Evolutionary conservation across 164 flowering plant species (phyloP).

Genomic region (Vitis vinifera): DNA sequence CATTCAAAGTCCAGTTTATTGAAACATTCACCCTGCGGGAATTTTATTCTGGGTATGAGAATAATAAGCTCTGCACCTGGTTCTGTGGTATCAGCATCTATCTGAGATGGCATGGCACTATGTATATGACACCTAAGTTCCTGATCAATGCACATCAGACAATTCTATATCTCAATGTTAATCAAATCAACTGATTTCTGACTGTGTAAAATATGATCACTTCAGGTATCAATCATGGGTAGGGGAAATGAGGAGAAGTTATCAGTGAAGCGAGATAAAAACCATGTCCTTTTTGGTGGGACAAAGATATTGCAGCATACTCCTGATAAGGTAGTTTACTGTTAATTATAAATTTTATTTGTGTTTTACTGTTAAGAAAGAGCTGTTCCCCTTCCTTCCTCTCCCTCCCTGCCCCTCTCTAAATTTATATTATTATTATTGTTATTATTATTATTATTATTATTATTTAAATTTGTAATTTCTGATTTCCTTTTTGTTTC

Average conservation of each 20-base stretch:
- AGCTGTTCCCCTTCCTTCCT: not conserved
- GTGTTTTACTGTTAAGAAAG: not conserved
- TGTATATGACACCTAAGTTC: not conserved
- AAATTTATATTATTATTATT: conserved; percentile 7
- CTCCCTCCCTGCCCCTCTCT: not conserved
- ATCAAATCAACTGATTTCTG: not conserved
- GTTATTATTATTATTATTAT: not conserved
- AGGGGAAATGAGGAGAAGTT: conserved; percentile 70
- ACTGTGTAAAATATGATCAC: not conserved
- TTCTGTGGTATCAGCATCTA: not conserved
- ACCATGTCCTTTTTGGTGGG: conserved; percentile 94
- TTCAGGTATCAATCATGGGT: conserved; percentile 75
- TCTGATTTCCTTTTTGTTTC: no score
- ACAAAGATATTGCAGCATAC: conserved; percentile 96
- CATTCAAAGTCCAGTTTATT: no score
- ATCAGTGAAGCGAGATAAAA: conserved; percentile 78
- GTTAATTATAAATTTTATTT: not conserved
- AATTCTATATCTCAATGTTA: not conserved
- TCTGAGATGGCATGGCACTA: not conserved
- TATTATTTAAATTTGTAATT: no score
- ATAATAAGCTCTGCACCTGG: no score
- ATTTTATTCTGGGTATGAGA: no score
- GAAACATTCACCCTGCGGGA: no score
- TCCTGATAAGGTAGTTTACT: conserved; percentile 77
- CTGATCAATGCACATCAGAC: not conserved